Conservation (phyloP, 139 green algal genomes). For the Astrephomene gubernaculifera region DNA sequence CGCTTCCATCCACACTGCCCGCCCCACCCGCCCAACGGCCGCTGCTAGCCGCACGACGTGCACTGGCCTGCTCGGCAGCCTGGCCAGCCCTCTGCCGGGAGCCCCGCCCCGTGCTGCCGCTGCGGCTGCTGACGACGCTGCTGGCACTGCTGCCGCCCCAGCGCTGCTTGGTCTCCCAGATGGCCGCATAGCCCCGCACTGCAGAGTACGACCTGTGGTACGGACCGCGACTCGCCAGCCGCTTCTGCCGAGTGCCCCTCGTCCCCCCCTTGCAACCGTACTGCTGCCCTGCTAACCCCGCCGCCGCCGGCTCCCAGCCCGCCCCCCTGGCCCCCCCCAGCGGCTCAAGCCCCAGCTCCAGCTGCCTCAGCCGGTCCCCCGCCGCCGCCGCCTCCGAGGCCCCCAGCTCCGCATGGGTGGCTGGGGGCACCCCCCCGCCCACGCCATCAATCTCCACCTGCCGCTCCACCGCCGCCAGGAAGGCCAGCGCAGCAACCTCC, state of each 20-base stretch:
- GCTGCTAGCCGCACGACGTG: background rate
- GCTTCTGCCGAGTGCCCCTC: background rate
- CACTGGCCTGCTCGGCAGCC: too few species aligned
- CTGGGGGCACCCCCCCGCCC: too few species aligned
- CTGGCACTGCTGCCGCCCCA: background rate
- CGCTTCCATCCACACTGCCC: background rate
- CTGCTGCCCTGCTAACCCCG: too few species aligned
- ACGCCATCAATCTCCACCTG: background rate
- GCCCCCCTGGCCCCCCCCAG: too few species aligned
- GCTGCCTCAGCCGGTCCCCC: too few species aligned
- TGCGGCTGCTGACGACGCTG: background rate
- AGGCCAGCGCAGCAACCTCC: slow-evolving; percentile 8
- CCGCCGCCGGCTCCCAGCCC: too few species aligned
- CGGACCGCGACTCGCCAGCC: background rate
- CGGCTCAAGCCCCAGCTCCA: too few species aligned
- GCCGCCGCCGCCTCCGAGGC: background rate
- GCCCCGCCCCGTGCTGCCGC: too few species aligned
- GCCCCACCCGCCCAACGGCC: background rate
- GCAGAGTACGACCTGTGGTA: background rate
- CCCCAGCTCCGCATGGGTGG: too few species aligned
- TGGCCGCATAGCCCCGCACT: background rate
- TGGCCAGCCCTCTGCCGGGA: too few species aligned
- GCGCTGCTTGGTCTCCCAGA: background rate
- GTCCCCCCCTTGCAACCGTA: too few species aligned
- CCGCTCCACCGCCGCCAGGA: background rate